phyloP scores from a whole-genome alignment of 331 rosid genomes.

The Spiraea crenata region DNA sequence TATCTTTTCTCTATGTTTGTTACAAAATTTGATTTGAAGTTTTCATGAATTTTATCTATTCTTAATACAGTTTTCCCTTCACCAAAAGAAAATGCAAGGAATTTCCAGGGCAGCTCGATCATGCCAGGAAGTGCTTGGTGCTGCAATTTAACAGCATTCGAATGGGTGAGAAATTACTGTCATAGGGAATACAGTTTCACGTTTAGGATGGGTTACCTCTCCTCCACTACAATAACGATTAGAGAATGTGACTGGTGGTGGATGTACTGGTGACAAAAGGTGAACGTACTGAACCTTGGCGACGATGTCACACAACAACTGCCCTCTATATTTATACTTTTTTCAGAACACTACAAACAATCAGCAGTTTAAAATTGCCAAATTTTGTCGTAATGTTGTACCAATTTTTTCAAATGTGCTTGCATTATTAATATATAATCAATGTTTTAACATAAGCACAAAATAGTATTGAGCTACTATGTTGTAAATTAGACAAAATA shows the following conservation, averaged over 20 bases:
- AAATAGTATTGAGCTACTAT: too few species aligned
- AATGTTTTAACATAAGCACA: too few species aligned
- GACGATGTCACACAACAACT: slow-evolving; percentile 61
- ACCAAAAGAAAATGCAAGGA: slow-evolving; percentile 51
- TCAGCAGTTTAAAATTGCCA: too few species aligned
- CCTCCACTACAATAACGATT: slow-evolving; percentile 56
- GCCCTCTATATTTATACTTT: too few species aligned
- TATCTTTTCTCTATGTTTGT: background rate
- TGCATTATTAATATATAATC: too few species aligned
- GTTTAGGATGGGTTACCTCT: slow-evolving; percentile 40
- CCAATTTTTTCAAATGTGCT: too few species aligned
- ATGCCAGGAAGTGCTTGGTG: slow-evolving; percentile 38
- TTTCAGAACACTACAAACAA: too few species aligned
- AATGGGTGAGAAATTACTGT: slow-evolving; percentile 38
- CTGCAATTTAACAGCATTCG: slow-evolving; percentile 41
- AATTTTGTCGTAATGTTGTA: too few species aligned
- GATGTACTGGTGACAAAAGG: slow-evolving; percentile 65
- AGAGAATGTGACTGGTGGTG: slow-evolving; percentile 78
- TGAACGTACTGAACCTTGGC: slow-evolving; percentile 64
- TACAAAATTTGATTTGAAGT: background rate
- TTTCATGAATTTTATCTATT: background rate
- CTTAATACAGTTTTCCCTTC: background rate
- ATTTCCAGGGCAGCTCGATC: slow-evolving; percentile 34
- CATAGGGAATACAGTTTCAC: slow-evolving; percentile 28
- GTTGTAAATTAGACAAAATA: too few species aligned